Evolutionary conservation across 2,329 filamentous ascomycete species (phyloP).

Genomic region (Colletotrichum simmondsii): DNA sequence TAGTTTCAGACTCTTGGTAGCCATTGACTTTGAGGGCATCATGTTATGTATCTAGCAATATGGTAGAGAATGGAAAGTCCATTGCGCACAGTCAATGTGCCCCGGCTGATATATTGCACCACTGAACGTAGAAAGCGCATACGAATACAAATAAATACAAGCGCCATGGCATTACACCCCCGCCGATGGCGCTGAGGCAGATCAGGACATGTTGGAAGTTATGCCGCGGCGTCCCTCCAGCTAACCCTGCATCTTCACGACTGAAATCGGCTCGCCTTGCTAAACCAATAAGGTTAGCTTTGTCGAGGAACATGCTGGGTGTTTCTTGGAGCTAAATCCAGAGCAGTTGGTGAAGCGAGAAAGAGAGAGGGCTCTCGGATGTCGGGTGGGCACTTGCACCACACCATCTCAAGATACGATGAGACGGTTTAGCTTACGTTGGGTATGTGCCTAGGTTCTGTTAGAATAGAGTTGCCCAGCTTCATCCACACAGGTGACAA

Average conservation of each 20-base stretch:
- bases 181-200: neutral
- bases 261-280: neutral
- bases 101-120: neutral
- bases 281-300: constrained; percentile 15
- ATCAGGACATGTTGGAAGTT: neutral
- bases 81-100: neutral
- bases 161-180: neutral
- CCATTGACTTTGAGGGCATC: neutral
- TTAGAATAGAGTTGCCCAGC: neutral
- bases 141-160: neutral
- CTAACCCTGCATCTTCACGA: neutral
- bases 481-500: neutral
- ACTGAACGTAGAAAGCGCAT: neutral
- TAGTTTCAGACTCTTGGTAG: neutral
- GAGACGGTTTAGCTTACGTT: neutral
- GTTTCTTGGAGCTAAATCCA: constrained; percentile 8
- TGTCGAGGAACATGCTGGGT: constrained; percentile 7
- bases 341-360: constrained; percentile 25
- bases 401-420: constrained; percentile 8
- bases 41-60: neutral
- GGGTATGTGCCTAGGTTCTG: neutral
- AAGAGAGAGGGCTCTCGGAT: neutral
- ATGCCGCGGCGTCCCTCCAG: neutral
- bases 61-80: neutral
- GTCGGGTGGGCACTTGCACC: neutral